Conservation (phyloP, 1,284 basidiomycete species). For the Abortiporus biennis region DNA sequence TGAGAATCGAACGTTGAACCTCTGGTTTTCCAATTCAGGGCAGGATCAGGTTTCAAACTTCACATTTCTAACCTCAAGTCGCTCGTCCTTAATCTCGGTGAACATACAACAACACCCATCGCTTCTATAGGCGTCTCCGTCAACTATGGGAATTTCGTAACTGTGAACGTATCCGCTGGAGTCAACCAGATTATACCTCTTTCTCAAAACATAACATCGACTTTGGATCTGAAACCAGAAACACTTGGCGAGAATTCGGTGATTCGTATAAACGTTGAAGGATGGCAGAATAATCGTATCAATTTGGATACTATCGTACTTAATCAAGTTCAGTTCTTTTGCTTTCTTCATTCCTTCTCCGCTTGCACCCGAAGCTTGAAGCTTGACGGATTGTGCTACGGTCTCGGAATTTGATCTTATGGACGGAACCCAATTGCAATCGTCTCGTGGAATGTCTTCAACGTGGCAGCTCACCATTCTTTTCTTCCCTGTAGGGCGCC, state of each 20-base stretch:
- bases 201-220: no score
- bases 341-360: neutral
- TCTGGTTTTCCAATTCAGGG: no score
- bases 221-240: neutral
- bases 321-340: slow-evolving; percentile 32
- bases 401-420: no score
- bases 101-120: slow-evolving; percentile 40
- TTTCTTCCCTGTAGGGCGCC: slow-evolving; percentile 31
- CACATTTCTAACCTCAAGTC: slow-evolving; percentile 37
- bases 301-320: slow-evolving; percentile 41
- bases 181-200: slow-evolving; percentile 40
- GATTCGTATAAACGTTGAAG: slow-evolving; percentile 45
- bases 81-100: slow-evolving; percentile 41
- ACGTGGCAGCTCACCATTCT: neutral
- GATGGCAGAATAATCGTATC: slow-evolving; percentile 55
- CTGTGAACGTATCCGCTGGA: slow-evolving; percentile 43
- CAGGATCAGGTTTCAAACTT: slow-evolving; percentile 50
- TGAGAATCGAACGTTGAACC: no score
- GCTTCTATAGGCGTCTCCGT: slow-evolving; percentile 43
- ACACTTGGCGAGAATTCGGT: slow-evolving; percentile 19
- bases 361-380: neutral
- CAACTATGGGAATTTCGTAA: slow-evolving; percentile 39
- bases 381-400: no score
- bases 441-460: no score
- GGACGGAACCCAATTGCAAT: no score